Percentiles rank a stretch among this genome's conserved stretches.
These are phyloP conservation scores for Debaryomyces psychrophilus DNA, from an alignment of 1,139 yeast genomes.

Conservation along the genomic window DNA sequence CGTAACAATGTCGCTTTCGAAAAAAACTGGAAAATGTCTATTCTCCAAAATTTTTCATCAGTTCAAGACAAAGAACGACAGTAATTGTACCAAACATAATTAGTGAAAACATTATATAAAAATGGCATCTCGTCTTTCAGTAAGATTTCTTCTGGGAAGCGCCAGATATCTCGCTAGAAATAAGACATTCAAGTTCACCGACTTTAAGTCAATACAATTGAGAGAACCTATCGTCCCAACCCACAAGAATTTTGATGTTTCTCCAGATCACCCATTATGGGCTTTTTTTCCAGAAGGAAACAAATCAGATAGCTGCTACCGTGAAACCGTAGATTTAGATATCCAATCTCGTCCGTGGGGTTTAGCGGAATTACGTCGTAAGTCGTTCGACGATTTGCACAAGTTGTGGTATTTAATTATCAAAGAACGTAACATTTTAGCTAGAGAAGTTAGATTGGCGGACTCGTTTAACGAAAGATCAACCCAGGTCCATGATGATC, in stretches of 20 bases:
- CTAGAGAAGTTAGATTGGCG: constrained; percentile 67
- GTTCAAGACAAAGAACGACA: not conserved
- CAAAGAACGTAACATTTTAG: constrained; percentile 78
- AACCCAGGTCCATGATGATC: constrained; percentile 28
- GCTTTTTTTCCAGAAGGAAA: constrained; percentile 73
- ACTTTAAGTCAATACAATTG: constrained; percentile 44
- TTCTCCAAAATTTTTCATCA: constrained; percentile 7
- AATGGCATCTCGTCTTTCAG: constrained; percentile 7
- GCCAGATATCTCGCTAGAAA: constrained; percentile 23
- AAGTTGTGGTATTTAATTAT: constrained; percentile 85
- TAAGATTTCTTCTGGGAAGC: constrained; percentile 25
- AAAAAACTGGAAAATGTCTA: constrained; percentile 5
- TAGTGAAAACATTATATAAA: not conserved
- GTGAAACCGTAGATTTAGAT: constrained; percentile 61
- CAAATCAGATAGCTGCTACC: constrained; percentile 52
- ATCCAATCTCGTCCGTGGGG: constrained; percentile 79
- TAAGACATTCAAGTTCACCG: constrained; percentile 34
- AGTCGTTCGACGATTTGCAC: constrained; percentile 90
- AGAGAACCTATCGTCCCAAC: constrained; percentile 90
- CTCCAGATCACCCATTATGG: constrained; percentile 94
- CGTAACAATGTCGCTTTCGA: constrained; percentile 5
- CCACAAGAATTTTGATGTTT: constrained; percentile 67
- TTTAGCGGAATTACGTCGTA: constrained; percentile 84
- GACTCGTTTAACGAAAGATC: constrained; percentile 33
- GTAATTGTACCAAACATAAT: not conserved